Conservation (phyloP, 257 asterid species). For the Lithospermum erythrorhizon region DNA sequence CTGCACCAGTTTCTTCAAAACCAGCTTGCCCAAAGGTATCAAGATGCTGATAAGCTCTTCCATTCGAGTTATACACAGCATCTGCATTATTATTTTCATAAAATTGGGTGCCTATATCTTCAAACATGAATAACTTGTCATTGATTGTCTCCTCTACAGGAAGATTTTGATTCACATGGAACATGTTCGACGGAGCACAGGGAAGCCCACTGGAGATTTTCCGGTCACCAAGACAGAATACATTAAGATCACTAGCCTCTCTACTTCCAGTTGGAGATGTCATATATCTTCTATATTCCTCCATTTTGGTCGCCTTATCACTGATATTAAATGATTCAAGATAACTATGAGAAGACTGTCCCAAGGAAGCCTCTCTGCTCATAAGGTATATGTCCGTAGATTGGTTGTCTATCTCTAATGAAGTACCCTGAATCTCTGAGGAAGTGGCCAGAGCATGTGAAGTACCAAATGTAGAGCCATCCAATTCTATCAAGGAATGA, state of each 20-base stretch:
- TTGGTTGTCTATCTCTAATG: conserved; percentile 22
- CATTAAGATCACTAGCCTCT: conserved; percentile 10
- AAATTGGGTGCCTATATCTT: conserved; percentile 19
- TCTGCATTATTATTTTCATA: conserved; percentile 19
- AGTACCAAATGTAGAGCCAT: conserved; percentile 21
- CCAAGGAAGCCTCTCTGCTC: conserved; percentile 10
- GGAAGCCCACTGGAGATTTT: conserved; percentile 16
- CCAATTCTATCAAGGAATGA: conserved; percentile 22
- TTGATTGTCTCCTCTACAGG: conserved; percentile 13
- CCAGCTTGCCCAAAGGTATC: conserved; percentile 17
- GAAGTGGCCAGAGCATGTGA: conserved; percentile 27
- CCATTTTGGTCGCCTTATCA: conserved; percentile 12
- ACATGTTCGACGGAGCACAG: conserved; percentile 8
- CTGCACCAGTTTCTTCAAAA: conserved; percentile 15
- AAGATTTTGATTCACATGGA: conserved; percentile 13
- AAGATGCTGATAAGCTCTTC: conserved; percentile 19
- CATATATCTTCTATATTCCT: conserved; percentile 12
- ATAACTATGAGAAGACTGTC: conserved; percentile 17
- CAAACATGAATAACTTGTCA: conserved; percentile 14
- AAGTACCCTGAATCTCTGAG: conserved; percentile 19
- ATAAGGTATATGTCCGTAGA: conserved; percentile 8
- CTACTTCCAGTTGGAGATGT: conserved; percentile 9
- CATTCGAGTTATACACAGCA: conserved; percentile 17
- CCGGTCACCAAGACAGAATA: conserved; percentile 14
- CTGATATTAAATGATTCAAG: conserved; percentile 11